phyloP scores from a whole-genome alignment of 257 asterid genomes.

The Solanum medicagineum region DNA sequence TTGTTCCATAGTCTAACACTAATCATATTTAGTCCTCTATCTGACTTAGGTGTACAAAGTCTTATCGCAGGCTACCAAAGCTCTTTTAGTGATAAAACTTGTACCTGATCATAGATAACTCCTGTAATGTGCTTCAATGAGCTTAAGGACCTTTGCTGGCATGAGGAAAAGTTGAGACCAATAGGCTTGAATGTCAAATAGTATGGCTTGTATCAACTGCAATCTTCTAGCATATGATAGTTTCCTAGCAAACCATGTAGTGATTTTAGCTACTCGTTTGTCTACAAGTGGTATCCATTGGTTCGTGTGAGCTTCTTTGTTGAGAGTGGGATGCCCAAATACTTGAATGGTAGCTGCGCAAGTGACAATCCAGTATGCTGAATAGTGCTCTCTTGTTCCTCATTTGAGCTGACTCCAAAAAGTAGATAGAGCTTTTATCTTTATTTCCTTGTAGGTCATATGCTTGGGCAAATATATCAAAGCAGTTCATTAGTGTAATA shows the following conservation, averaged over 20 bases:
- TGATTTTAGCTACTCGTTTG: background rate
- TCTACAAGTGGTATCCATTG: background rate
- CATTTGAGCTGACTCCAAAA: background rate
- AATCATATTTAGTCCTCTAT: too few relatives aligned
- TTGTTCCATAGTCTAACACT: too few relatives aligned
- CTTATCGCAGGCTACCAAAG: background rate
- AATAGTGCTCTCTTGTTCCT: background rate
- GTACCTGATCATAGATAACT: background rate
- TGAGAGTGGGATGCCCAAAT: background rate
- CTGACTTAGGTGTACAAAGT: background rate
- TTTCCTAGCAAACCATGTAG: background rate
- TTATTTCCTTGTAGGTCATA: background rate
- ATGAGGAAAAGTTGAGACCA: background rate
- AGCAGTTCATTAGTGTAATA: background rate
- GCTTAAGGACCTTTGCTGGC: background rate
- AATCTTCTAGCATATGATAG: background rate
- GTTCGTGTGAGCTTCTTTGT: background rate
- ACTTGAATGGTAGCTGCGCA: background rate
- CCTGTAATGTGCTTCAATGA: background rate
- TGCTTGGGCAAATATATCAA: background rate
- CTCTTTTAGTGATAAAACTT: too few relatives aligned
- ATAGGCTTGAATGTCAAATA: background rate
- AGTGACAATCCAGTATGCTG: background rate
- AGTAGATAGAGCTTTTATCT: background rate
- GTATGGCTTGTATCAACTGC: background rate